Percentiles rank a stretch among this genome's conserved stretches.
Evolutionary conservation across 345 rosid genomes (phyloP).

Genomic region (Eucalyptus fibrosa): DNA sequence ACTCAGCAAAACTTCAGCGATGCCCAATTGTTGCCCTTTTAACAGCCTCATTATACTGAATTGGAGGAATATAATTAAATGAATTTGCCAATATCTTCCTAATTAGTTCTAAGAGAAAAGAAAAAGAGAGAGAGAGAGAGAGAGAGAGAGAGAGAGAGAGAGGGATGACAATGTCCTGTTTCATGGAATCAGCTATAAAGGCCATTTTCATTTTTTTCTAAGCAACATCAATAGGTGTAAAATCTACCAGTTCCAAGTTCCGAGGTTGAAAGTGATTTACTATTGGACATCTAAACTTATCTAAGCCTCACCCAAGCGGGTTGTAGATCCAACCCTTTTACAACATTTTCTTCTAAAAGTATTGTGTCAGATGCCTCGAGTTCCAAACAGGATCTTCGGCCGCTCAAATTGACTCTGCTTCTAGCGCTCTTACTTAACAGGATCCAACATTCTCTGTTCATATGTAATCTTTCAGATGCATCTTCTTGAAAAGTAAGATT

Average conservation of each 20-base stretch:
- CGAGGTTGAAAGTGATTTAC: neutral
- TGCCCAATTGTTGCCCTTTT: neutral
- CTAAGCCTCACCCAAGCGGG: neutral
- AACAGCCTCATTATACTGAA: neutral
- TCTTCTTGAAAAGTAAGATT: neutral
- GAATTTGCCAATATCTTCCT: neutral
- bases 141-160: too few relatives aligned
- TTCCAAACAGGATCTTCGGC: neutral
- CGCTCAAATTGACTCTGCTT: neutral
- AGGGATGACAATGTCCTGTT: neutral
- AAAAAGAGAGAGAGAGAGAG: neutral
- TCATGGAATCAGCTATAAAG: neutral
- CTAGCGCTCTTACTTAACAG: neutral
- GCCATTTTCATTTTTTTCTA: neutral
- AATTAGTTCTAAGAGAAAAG: too few relatives aligned
- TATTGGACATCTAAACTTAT: neutral
- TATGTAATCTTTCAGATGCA: neutral
- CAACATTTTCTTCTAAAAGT: neutral
- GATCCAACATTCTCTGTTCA: neutral
- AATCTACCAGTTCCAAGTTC: neutral
- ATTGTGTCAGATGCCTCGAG: too few relatives aligned
- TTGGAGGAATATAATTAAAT: neutral
- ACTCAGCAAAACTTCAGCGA: neutral
- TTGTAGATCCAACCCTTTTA: neutral
- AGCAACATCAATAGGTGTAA: neutral